Evolutionary conservation across 2,329 filamentous ascomycete genomes (phyloP).

Genomic region (Paramyrothecium sp.): DNA sequence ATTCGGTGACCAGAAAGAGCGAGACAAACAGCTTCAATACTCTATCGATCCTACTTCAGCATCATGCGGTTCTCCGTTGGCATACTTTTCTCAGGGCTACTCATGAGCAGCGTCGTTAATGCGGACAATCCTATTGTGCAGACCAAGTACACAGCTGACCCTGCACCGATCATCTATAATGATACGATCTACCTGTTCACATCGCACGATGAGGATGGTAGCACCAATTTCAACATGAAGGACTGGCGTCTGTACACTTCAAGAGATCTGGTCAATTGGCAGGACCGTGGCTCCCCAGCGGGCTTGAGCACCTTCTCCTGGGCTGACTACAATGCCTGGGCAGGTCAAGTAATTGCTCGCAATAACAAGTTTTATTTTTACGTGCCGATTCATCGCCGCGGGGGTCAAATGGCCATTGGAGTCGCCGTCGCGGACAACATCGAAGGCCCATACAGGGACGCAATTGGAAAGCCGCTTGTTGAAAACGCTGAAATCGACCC

Average conservation of each 20-base stretch:
- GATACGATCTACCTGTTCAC: constrained; percentile 26
- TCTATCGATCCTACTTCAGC: too few species aligned
- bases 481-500: constrained; percentile 29
- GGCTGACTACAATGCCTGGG: constrained; percentile 33
- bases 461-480: constrained; percentile 25
- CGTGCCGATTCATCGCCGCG: constrained; percentile 18
- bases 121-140: neutral
- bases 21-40: too few species aligned
- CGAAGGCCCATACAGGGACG: constrained; percentile 26
- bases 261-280: constrained; percentile 32
- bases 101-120: neutral
- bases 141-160: constrained; percentile 11
- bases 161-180: constrained; percentile 25
- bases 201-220: constrained; percentile 26
- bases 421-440: constrained; percentile 24
- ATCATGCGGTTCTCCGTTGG: too few species aligned
- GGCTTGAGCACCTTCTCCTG: constrained; percentile 26
- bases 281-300: constrained; percentile 21
- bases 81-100: too few species aligned
- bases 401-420: constrained; percentile 24
- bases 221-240: constrained; percentile 22
- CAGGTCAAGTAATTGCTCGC: constrained; percentile 25
- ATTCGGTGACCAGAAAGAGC: too few species aligned
- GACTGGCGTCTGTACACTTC: constrained; percentile 32
- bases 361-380: constrained; percentile 33